Percentiles rank a stretch among this genome's conserved stretches.
Evolutionary conservation across 2,329 filamentous ascomycete species (phyloP).

Genomic region (Alternaria metachromatica): DNA sequence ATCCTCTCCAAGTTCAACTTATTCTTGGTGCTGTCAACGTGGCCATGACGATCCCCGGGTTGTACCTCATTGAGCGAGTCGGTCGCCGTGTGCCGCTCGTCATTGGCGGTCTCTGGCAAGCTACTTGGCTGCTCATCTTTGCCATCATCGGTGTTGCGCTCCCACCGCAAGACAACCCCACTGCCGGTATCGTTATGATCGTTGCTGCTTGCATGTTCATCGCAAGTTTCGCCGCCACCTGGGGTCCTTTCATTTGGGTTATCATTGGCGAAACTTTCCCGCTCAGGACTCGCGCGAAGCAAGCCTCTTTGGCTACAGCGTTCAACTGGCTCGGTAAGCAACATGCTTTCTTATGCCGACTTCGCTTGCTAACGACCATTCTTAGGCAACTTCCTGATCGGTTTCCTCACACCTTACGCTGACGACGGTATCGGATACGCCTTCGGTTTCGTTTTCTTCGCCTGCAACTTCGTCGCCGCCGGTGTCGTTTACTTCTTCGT

Average conservation of each 20-base stretch:
- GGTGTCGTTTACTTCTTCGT: conserved; percentile 45
- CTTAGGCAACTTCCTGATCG: conserved; percentile 48
- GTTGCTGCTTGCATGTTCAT: conserved; percentile 78
- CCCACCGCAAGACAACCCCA: conserved; percentile 40
- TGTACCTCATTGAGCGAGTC: conserved; percentile 72
- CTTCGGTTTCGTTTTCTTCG: conserved; percentile 47
- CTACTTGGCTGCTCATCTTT: conserved; percentile 69
- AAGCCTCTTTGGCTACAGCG: conserved; percentile 42
- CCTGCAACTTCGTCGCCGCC: conserved; percentile 41
- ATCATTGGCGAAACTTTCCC: conserved; percentile 49
- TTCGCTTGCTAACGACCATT: conserved; percentile 24
- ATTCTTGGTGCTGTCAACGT: conserved; percentile 68
- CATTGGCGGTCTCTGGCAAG: conserved; percentile 71
- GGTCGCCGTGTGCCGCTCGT: conserved; percentile 73
- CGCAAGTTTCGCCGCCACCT: conserved; percentile 72
- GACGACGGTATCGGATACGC: conserved; percentile 42
- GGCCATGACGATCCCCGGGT: conserved; percentile 68
- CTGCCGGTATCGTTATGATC: conserved; percentile 71
- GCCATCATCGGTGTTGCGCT: conserved; percentile 50
- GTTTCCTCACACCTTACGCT: conserved; percentile 45
- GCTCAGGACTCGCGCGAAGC: conserved; percentile 44
- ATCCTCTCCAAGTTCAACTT: conserved; percentile 60
- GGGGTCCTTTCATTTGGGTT: conserved; percentile 63
- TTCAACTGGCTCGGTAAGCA: conserved; percentile 41
- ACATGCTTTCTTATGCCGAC: not conserved